A percentile compares a stretch with the other conserved stretches of the same genome.
Evolutionary conservation across 208 protist species (phyloP).

Genomic region (Acanthamoeba lenticulata): DNA sequence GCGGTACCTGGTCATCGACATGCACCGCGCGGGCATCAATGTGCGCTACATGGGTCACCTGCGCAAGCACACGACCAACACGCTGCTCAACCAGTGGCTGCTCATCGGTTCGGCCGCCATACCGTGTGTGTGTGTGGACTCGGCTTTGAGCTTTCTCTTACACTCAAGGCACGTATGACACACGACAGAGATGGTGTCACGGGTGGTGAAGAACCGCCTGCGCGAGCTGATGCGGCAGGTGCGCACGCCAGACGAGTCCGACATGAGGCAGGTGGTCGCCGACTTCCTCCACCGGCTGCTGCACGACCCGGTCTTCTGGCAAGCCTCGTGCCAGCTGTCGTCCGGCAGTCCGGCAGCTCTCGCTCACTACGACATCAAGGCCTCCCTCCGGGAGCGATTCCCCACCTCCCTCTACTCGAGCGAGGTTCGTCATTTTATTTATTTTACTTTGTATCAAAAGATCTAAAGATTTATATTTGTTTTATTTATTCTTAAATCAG

Average conservation of each 20-base stretch:
- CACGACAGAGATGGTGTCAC: constrained; percentile 1
- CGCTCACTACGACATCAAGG: background rate
- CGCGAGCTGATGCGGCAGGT: constrained; percentile 45
- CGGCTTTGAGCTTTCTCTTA: no score
- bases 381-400: background rate
- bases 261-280: background rate
- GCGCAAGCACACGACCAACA: background rate
- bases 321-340: no score
- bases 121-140: background rate
- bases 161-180: no score
- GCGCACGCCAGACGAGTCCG: background rate
- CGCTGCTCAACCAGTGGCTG: background rate
- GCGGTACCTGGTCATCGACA: background rate
- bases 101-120: background rate
- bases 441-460: no score
- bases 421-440: constrained; percentile 13
- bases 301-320: background rate
- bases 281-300: background rate
- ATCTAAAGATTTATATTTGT: background rate
- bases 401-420: background rate
- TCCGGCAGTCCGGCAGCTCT: no score
- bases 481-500: background rate
- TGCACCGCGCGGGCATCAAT: background rate
- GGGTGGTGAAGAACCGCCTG: constrained; percentile 32
- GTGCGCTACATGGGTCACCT: background rate